phyloP scores from a whole-genome alignment of 2,329 filamentous ascomycete species.

The Neonectria coccinea region DNA sequence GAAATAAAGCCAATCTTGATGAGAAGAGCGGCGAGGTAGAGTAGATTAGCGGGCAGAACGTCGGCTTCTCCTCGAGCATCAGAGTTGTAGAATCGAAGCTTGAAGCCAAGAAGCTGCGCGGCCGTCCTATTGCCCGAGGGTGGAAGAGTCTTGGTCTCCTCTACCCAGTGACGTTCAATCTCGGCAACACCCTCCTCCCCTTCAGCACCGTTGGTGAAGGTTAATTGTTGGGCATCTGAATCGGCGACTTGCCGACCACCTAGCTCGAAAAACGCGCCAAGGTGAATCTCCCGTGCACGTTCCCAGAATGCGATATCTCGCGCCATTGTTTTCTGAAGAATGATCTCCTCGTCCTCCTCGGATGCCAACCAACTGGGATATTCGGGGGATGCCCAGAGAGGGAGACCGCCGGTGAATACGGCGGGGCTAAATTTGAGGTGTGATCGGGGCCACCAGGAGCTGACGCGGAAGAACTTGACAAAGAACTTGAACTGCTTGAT shows the following conservation, averaged over 20 bases:
- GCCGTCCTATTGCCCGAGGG: slow-evolving; percentile 90
- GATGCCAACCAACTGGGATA: slow-evolving; percentile 71
- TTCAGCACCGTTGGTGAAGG: slow-evolving; percentile 52
- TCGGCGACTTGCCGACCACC: slow-evolving; percentile 77
- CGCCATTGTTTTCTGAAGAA: slow-evolving; percentile 66
- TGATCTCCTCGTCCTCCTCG: slow-evolving; percentile 74
- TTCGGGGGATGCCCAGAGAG: slow-evolving; percentile 84
- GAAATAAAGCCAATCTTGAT: slow-evolving; percentile 99
- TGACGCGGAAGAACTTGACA: slow-evolving; percentile 88
- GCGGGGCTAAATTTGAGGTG: slow-evolving; percentile 55
- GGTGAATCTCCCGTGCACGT: slow-evolving; percentile 78
- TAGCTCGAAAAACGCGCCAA: slow-evolving; percentile 90
- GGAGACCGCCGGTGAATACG: slow-evolving; percentile 74
- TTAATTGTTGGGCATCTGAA: slow-evolving; percentile 62
- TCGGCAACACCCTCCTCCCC: slow-evolving; percentile 63
- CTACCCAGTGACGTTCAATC: slow-evolving; percentile 79
- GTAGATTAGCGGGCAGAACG: slow-evolving; percentile 87
- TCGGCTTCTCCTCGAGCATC: slow-evolving; percentile 80
- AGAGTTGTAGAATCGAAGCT: slow-evolving; percentile 93
- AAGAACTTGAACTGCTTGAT: slow-evolving; percentile 96
- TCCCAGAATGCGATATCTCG: slow-evolving; percentile 87
- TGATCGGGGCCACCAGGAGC: slow-evolving; percentile 95
- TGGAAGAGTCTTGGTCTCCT: slow-evolving; percentile 82
- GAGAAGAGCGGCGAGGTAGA: slow-evolving; percentile 89
- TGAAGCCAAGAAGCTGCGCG: slow-evolving; percentile 95